phyloP scores from a whole-genome alignment of 345 rosid genomes.

The Syzygium aromaticum region DNA sequence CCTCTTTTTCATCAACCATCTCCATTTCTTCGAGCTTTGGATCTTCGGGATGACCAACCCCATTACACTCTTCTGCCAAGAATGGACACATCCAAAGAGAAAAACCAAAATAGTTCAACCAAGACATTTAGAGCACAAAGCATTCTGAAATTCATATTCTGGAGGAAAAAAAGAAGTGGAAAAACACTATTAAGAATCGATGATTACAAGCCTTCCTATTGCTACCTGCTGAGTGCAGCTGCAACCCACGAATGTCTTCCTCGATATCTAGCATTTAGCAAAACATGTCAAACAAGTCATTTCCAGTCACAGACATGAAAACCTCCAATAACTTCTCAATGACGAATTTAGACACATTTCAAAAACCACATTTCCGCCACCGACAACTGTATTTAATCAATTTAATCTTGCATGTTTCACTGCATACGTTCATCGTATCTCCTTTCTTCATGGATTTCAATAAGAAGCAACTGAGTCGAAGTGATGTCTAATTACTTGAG shows the following conservation, averaged over 20 bases:
- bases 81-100: not conserved
- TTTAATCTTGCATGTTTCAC: not conserved
- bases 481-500: not conserved
- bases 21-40: slow-evolving; percentile 8
- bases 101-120: not conserved
- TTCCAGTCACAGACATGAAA: not conserved
- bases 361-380: not conserved
- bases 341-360: not conserved
- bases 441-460: not conserved
- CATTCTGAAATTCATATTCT: not conserved
- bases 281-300: not conserved
- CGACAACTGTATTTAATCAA: not conserved
- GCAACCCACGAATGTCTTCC: slow-evolving; percentile 6
- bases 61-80: slow-evolving; percentile 6
- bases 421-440: not conserved
- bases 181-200: not conserved
- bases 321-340: not conserved
- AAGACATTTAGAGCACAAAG: not conserved
- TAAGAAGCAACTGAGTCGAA: not conserved
- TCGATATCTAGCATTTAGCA: slow-evolving; percentile 1
- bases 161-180: not conserved
- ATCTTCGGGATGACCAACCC: slow-evolving; percentile 7
- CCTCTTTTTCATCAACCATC: not conserved
- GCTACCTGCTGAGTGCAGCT: slow-evolving; percentile 6
- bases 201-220: not conserved